Evolutionary conservation across 1,284 basidiomycete species (phyloP).

Genomic region (Papiliotrema laurentii): DNA sequence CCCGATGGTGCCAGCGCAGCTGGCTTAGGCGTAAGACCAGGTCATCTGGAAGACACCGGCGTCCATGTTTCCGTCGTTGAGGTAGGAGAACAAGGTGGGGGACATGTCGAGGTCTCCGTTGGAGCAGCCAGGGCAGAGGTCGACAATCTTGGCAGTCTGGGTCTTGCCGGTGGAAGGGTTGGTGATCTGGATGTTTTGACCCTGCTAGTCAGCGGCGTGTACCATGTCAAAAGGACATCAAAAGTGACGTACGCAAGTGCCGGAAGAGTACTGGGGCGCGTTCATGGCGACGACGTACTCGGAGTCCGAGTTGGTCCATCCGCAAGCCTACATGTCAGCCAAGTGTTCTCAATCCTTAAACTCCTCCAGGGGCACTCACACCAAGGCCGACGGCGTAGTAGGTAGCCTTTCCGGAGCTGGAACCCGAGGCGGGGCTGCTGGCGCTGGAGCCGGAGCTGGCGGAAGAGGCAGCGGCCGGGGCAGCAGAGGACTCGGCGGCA

Average conservation of each 20-base stretch:
- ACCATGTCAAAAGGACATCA: background rate
- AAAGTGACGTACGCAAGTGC: constrained; percentile 9
- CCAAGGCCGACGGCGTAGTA: constrained; percentile 43
- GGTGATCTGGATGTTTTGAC: constrained; percentile 60
- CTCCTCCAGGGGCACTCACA: background rate
- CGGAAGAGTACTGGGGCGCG: constrained; percentile 25
- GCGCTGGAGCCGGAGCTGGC: background rate
- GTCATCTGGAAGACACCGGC: constrained; percentile 41
- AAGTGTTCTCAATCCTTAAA: background rate
- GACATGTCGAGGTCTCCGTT: constrained; percentile 52
- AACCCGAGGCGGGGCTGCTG: background rate
- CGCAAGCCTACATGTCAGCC: constrained; percentile 14
- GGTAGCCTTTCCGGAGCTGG: constrained; percentile 16
- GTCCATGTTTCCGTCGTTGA: constrained; percentile 30
- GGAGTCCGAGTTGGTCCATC: constrained; percentile 26
- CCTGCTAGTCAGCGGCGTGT: constrained; percentile 23
- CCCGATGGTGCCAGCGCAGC: background rate
- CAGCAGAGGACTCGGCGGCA: background rate
- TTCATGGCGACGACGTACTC: constrained; percentile 42
- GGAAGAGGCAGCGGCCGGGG: background rate
- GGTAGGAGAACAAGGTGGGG: constrained; percentile 45
- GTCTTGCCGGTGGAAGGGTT: constrained; percentile 57
- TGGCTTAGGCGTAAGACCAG: background rate
- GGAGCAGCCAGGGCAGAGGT: constrained; percentile 48
- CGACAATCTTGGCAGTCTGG: constrained; percentile 60